Percentiles rank a stretch among this genome's conserved stretches.
Evolutionary conservation across 768 basidiomycete species (phyloP).

Genomic region (Coprinopsis cinerea): DNA sequence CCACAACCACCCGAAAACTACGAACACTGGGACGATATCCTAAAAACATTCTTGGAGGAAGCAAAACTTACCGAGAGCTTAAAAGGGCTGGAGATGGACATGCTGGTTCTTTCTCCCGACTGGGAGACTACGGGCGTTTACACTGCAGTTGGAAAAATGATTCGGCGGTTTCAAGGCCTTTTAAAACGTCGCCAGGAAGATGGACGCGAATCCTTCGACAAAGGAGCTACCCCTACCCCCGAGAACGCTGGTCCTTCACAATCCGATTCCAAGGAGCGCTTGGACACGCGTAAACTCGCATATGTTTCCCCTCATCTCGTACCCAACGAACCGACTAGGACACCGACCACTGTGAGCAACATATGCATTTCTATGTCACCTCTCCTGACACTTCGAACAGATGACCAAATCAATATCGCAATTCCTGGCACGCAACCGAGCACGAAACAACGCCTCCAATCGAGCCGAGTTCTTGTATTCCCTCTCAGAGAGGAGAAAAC

Average conservation of each 20-base stretch:
- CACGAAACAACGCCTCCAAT: constrained; percentile 73
- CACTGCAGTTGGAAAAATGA: constrained; percentile 46
- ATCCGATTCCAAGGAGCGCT: constrained; percentile 21
- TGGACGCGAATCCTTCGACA: constrained; percentile 9
- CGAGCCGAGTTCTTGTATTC: constrained; percentile 66
- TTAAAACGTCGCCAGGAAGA: constrained; percentile 25
- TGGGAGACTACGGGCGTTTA: constrained; percentile 60
- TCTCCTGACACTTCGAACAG: constrained; percentile 29
- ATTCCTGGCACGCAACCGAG: constrained; percentile 65
- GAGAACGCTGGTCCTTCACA: constrained; percentile 5
- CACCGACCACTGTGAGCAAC: constrained; percentile 54
- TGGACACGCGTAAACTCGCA: constrained; percentile 68
- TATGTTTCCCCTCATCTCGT: constrained; percentile 40
- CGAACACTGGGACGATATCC: constrained; percentile 56
- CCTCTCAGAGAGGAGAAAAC: constrained; percentile 47
- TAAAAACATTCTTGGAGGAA: constrained; percentile 47
- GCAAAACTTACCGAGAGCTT: constrained; percentile 54
- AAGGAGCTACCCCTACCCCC: too few species aligned
- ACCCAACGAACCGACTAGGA: constrained; percentile 39
- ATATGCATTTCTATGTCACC: background rate
- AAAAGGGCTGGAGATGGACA: constrained; percentile 62
- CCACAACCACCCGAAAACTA: constrained; percentile 28
- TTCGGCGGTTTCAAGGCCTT: constrained; percentile 39
- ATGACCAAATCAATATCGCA: constrained; percentile 65
- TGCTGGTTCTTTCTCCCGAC: constrained; percentile 60